Percentiles rank a stretch among this genome's conserved stretches.
Conservation (phyloP, 139 green algal species). For the Asterochloris sp. region DNA sequence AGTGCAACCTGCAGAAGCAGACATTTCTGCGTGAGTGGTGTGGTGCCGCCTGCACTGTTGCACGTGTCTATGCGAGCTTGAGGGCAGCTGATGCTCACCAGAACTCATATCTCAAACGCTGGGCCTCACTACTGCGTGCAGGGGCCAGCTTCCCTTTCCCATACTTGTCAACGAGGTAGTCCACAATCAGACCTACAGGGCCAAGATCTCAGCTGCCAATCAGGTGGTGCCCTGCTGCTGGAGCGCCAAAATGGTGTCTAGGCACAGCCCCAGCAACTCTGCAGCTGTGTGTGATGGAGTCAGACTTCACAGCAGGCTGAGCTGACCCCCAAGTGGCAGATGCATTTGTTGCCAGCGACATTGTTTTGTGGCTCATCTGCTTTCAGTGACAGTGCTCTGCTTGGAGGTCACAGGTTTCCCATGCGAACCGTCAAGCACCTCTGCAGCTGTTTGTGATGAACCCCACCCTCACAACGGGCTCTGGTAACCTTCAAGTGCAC, state of each 20-base stretch:
- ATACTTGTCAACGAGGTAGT: slow-evolving; percentile 14
- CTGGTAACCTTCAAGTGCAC: not conserved
- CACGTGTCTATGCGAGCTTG: too few species aligned
- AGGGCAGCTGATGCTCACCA: not conserved
- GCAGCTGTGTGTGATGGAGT: too few species aligned
- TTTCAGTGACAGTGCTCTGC: not conserved
- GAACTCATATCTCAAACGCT: slow-evolving; percentile 13
- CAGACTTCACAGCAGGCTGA: too few species aligned
- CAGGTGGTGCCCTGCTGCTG: too few species aligned
- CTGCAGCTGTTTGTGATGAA: not conserved
- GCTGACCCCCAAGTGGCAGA: too few species aligned
- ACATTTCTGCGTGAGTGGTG: too few species aligned
- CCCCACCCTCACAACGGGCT: not conserved
- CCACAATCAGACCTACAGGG: slow-evolving; percentile 12
- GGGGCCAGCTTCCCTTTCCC: slow-evolving; percentile 12
- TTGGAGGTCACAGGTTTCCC: not conserved
- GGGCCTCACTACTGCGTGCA: not conserved
- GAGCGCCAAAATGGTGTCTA: not conserved
- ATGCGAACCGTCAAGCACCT: not conserved
- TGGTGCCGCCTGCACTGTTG: too few species aligned
- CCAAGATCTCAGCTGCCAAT: too few species aligned
- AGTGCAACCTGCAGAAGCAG: not conserved
- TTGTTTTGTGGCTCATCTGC: too few species aligned
- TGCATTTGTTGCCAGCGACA: too few species aligned
- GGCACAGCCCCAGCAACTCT: too few species aligned